These are phyloP conservation scores for Leavenworthia alabamica DNA, from an alignment of 345 rosid genomes.

Conservation along the genomic window DNA sequence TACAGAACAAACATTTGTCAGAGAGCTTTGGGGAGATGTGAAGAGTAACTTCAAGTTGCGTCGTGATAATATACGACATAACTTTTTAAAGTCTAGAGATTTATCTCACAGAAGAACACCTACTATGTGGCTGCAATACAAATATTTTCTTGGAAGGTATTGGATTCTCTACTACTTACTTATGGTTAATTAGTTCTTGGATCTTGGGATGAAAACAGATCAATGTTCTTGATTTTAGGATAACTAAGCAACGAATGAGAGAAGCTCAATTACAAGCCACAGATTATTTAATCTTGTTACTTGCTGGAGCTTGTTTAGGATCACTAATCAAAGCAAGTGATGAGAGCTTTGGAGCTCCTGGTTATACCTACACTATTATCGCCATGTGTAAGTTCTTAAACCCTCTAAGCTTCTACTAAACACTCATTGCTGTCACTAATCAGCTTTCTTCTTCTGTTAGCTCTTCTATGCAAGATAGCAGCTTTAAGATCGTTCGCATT, in stretches of 20 bases:
- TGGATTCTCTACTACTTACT: not conserved
- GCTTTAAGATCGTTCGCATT: slow-evolving; percentile 85
- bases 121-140: slow-evolving; percentile 54
- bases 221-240: slow-evolving; percentile 48
- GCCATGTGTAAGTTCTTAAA: slow-evolving; percentile 68
- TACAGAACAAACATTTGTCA: slow-evolving; percentile 58
- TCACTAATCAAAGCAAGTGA: slow-evolving; percentile 53
- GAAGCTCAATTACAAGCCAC: slow-evolving; percentile 73
- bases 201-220: not conserved
- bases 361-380: slow-evolving; percentile 75
- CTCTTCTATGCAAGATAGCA: slow-evolving; percentile 85
- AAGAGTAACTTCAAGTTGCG: slow-evolving; percentile 53
- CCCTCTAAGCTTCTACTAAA: not conserved
- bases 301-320: slow-evolving; percentile 96
- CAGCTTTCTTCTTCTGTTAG: slow-evolving; percentile 37
- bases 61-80: slow-evolving; percentile 57
- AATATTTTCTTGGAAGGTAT: slow-evolving; percentile 82
- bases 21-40: slow-evolving; percentile 86
- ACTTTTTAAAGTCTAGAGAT: slow-evolving; percentile 58
- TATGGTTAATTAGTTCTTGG: not conserved
- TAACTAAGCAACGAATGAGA: slow-evolving; percentile 72
- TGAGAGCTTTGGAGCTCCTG: slow-evolving; percentile 62
- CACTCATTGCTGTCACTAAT: not conserved
- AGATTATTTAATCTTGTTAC: slow-evolving; percentile 77
- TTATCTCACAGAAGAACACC: slow-evolving; percentile 69